These are phyloP conservation scores for Pseudocercospora cruenta DNA, from an alignment of 2,329 filamentous ascomycete genomes.

Conservation along the genomic window DNA sequence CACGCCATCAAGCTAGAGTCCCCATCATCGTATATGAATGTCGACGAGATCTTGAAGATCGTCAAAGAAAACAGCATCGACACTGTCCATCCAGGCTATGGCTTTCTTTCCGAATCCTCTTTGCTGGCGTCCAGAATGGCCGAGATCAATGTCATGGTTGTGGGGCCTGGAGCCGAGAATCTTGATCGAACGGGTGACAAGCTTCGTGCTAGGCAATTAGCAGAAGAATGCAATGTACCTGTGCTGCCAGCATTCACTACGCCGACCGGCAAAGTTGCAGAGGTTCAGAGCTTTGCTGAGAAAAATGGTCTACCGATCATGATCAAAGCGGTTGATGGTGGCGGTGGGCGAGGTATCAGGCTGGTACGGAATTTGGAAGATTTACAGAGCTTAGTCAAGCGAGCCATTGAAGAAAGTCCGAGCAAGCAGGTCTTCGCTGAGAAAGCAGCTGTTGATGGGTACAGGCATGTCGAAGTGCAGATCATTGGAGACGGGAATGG, in stretches of 20 bases:
- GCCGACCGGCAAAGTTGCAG: conserved; percentile 48
- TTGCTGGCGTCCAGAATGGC: conserved; percentile 55
- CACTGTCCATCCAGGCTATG: conserved; percentile 63
- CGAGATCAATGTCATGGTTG: conserved; percentile 52
- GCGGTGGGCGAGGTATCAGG: conserved; percentile 64
- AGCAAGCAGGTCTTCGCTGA: conserved; percentile 62
- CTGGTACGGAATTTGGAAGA: conserved; percentile 52
- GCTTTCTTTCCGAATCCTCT: conserved; percentile 63
- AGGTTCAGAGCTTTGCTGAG: conserved; percentile 62
- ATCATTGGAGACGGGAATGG: conserved; percentile 61
- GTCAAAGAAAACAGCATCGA: conserved; percentile 57
- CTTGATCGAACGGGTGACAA: conserved; percentile 61
- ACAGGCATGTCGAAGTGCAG: conserved; percentile 65
- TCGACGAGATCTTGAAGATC: conserved; percentile 52
- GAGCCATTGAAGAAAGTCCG: conserved; percentile 62
- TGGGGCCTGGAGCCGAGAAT: conserved; percentile 62
- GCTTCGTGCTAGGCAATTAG: conserved; percentile 56
- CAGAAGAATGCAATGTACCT: conserved; percentile 56
- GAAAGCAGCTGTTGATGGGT: conserved; percentile 65
- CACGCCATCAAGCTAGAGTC: conserved; percentile 57
- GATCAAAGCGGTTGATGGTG: conserved; percentile 68
- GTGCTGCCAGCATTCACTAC: conserved; percentile 53
- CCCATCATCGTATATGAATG: conserved; percentile 58
- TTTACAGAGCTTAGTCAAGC: conserved; percentile 51
- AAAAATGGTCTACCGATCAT: conserved; percentile 59